Evolutionary conservation across 2,329 filamentous ascomycete genomes (phyloP).

Genomic region (Aspergillus pseudonomiae): DNA sequence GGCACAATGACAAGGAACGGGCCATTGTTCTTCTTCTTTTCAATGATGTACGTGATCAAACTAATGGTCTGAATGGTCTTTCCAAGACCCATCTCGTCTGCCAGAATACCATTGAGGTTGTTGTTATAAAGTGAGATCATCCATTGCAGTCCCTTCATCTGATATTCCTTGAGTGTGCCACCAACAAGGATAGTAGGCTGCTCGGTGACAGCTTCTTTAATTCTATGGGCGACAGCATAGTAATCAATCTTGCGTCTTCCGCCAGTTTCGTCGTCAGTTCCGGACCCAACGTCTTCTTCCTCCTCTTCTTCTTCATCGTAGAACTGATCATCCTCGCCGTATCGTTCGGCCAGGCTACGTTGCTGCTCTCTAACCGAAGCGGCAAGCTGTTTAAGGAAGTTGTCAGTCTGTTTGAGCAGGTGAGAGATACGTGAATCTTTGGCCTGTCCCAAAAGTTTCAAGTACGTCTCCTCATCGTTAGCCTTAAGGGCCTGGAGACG

Average conservation of each 20-base stretch:
- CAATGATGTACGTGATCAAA: slow-evolving; percentile 94
- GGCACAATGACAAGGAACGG: slow-evolving; percentile 97
- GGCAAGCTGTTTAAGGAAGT: slow-evolving; percentile 93
- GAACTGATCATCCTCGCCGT: slow-evolving; percentile 65
- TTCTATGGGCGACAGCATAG: slow-evolving; percentile 94
- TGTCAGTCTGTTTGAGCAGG: slow-evolving; percentile 92
- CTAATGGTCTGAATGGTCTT: slow-evolving; percentile 99
- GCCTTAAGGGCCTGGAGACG: slow-evolving; percentile 98
- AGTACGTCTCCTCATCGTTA: slow-evolving; percentile 98
- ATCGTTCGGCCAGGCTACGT: slow-evolving; percentile 76
- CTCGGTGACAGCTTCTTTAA: slow-evolving; percentile 85
- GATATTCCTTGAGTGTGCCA: slow-evolving; percentile 93
- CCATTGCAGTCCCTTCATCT: slow-evolving; percentile 98
- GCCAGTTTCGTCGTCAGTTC: slow-evolving; percentile 64
- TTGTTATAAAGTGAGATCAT: slow-evolving; percentile 99
- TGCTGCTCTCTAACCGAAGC: slow-evolving; percentile 94
- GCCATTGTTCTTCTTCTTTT: slow-evolving; percentile 87
- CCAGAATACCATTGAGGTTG: slow-evolving; percentile 97
- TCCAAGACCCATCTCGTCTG: slow-evolving; percentile 99
- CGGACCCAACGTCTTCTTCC: slow-evolving; percentile 68
- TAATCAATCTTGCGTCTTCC: slow-evolving; percentile 85
- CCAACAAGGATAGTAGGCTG: slow-evolving; percentile 89
- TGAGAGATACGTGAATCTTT: slow-evolving; percentile 99
- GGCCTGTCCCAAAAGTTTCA: slow-evolving; percentile 95
- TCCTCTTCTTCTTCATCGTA: slow-evolving; percentile 63